Evolutionary conservation across 208 protist genomes (phyloP).

Genomic region (Herpetomonas samuelpessoai): DNA sequence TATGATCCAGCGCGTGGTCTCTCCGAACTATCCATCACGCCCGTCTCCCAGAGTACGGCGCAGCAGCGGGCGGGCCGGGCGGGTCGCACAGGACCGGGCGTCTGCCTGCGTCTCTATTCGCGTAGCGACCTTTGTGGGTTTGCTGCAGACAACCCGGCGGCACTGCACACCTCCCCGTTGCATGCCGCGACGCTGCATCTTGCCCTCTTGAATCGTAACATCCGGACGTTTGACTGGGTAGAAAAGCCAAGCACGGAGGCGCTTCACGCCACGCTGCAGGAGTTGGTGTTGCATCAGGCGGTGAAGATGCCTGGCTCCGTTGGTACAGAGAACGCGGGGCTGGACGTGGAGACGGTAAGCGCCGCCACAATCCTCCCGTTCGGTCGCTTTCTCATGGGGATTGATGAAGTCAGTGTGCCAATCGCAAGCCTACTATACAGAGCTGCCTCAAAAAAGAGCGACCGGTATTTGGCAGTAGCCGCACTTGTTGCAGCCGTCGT

Average conservation of each 20-base stretch:
- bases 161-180: conserved; percentile 58
- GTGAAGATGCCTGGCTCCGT: background rate
- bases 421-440: conserved; percentile 10
- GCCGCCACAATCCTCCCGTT: conserved; percentile 4
- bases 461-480: conserved; percentile 5
- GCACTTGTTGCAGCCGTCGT: conserved; percentile 7
- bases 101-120: conserved; percentile 95
- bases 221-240: conserved; percentile 15
- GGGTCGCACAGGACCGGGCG: conserved; percentile 94
- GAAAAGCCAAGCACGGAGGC: conserved; percentile 2
- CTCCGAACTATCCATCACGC: conserved; percentile 92
- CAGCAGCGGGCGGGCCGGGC: conserved; percentile 97
- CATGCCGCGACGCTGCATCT: conserved; percentile 12
- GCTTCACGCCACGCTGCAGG: conserved; percentile 5
- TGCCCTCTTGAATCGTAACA: background rate
- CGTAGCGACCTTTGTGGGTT: conserved; percentile 44
- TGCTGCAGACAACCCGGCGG: conserved; percentile 50
- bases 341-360: too few species aligned
- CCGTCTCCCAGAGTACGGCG: conserved; percentile 94
- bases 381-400: conserved; percentile 7
- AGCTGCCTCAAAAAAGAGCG: background rate
- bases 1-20: conserved; percentile 91
- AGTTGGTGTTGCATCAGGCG: conserved; percentile 1
- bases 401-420: conserved; percentile 6
- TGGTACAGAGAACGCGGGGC: background rate